A percentile compares a stretch with the other conserved stretches of the same genome.
Conservation (phyloP, 129 eudicot species). For the Pseudognaphalium luteoalbum region DNA sequence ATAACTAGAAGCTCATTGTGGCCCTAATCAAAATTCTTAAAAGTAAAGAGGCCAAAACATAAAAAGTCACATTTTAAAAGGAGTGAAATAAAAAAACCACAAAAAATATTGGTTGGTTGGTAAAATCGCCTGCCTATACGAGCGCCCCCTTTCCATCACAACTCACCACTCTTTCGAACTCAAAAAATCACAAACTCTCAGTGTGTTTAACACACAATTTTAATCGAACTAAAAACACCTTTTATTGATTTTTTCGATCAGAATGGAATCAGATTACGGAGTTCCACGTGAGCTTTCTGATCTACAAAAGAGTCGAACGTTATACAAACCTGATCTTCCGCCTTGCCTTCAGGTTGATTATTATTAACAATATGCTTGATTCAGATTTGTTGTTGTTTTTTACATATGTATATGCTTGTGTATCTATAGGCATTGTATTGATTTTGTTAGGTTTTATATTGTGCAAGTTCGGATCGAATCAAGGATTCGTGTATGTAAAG, state of each 20-base stretch:
- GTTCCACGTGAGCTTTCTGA: slow-evolving; percentile 80
- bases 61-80: background rate
- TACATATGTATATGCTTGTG: background rate
- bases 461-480: slow-evolving; percentile 27
- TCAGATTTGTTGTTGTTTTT: slow-evolving; percentile 1
- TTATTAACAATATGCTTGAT: background rate
- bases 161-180: background rate
- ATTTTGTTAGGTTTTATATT: slow-evolving; percentile 20
- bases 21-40: background rate
- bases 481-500: slow-evolving; percentile 13
- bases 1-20: too few relatives aligned
- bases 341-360: slow-evolving; percentile 88
- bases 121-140: background rate
- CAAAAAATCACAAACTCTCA: background rate
- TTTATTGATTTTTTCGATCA: background rate
- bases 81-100: background rate
- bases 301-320: slow-evolving; percentile 78
- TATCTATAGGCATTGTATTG: slow-evolving; percentile 26
- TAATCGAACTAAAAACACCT: background rate
- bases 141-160: background rate
- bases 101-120: background rate
- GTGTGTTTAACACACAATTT: background rate
- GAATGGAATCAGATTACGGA: slow-evolving; percentile 90
- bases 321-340: slow-evolving; percentile 76
- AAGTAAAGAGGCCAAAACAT: background rate